A percentile compares a stretch with the other conserved stretches of the same genome.
phyloP scores from a whole-genome alignment of 2,329 filamentous ascomycete species.

The Trichoderma asperellum region DNA sequence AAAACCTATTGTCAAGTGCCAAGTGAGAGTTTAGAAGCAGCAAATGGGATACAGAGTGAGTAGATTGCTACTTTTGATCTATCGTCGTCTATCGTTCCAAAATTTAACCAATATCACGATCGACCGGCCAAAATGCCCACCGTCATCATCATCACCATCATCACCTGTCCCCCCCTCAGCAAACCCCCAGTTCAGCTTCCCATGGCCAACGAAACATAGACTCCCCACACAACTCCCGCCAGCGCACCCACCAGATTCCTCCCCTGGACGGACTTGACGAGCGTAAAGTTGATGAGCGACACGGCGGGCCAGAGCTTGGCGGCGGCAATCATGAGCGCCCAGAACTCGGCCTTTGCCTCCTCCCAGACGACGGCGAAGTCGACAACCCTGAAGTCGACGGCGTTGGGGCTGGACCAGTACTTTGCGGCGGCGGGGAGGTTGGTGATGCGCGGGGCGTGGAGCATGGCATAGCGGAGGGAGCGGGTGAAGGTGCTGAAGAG shows the following conservation, averaged over 20 bases:
- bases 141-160: neutral
- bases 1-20: neutral
- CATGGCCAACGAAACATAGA: constrained; percentile 71
- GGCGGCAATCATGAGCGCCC: constrained; percentile 67
- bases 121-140: neutral
- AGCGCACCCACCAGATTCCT: constrained; percentile 72
- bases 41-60: too few relatives aligned
- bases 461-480: constrained; percentile 57
- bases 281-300: constrained; percentile 69
- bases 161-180: neutral
- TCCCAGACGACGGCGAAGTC: constrained; percentile 50
- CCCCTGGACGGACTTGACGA: constrained; percentile 70
- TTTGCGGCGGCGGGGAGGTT: constrained; percentile 42
- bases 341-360: constrained; percentile 59
- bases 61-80: neutral
- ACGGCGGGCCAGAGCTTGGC: constrained; percentile 72
- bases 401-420: constrained; percentile 45
- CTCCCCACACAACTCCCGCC: constrained; percentile 73
- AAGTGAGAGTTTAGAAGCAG: neutral
- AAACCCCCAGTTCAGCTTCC: constrained; percentile 34
- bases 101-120: neutral
- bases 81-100: neutral
- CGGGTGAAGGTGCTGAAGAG: constrained; percentile 65
- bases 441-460: constrained; percentile 44
- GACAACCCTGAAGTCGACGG: constrained; percentile 52